phyloP scores from a whole-genome alignment of 768 basidiomycete species.

The Trametes meyenii region DNA sequence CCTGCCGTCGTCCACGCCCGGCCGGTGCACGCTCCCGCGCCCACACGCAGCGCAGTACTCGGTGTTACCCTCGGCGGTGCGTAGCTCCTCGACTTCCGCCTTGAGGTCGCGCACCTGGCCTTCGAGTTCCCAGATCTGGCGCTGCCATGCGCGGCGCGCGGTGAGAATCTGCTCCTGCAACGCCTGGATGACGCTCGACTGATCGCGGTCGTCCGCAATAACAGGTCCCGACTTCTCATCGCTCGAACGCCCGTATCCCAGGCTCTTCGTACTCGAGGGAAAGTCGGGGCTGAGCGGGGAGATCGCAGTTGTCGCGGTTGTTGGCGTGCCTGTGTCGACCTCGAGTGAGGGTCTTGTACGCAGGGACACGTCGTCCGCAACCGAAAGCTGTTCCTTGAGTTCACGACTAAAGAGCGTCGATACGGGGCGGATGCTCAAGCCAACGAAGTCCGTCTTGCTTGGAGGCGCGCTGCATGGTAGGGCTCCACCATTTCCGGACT shows the following conservation, averaged over 20 bases:
- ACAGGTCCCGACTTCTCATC: slow-evolving; percentile 35
- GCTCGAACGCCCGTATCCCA: slow-evolving; percentile 17
- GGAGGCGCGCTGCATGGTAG: slow-evolving; percentile 66
- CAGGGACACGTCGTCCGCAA: slow-evolving; percentile 18
- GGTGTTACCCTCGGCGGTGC: slow-evolving; percentile 39
- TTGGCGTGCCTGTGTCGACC: slow-evolving; percentile 52
- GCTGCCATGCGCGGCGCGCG: slow-evolving; percentile 68
- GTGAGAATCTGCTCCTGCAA: slow-evolving; percentile 64
- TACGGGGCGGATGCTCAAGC: slow-evolving; percentile 71
- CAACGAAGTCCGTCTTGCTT: slow-evolving; percentile 60
- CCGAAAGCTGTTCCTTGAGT: slow-evolving; percentile 51
- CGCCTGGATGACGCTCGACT: slow-evolving; percentile 48
- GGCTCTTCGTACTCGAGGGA: slow-evolving; percentile 17
- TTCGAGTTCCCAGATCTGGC: slow-evolving; percentile 75
- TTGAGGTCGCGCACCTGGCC: slow-evolving; percentile 73
- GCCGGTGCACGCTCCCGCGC: slow-evolving; percentile 40
- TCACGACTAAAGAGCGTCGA: slow-evolving; percentile 77
- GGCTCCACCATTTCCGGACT: slow-evolving; percentile 4
- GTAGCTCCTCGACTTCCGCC: slow-evolving; percentile 64
- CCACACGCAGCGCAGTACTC: slow-evolving; percentile 66
- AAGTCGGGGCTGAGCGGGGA: slow-evolving; percentile 53
- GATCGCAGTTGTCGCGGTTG: slow-evolving; percentile 47
- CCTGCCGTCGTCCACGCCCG: slow-evolving; percentile 1
- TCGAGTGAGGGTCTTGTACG: slow-evolving; percentile 41
- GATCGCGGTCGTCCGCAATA: slow-evolving; percentile 40